These are phyloP conservation scores for Mucor plumbeus DNA, from an alignment of 371 early-diverging fungal genomes.

Conservation along the genomic window DNA sequence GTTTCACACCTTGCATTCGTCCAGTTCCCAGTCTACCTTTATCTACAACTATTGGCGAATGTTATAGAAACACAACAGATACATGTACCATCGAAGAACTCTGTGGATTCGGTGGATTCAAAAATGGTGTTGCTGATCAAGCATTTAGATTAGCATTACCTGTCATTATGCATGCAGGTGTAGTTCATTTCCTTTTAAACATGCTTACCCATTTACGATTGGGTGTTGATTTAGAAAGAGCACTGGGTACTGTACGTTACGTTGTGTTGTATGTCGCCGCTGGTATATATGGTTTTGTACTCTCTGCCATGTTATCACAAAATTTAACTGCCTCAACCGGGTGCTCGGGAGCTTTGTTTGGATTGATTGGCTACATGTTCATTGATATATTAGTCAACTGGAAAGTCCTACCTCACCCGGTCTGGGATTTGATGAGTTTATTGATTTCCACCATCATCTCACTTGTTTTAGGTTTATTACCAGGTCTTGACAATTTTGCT, in stretches of 20 bases:
- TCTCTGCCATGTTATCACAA: slow-evolving; percentile 74
- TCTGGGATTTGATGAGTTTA: slow-evolving; percentile 74
- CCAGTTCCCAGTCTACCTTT: slow-evolving; percentile 40
- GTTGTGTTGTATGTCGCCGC: slow-evolving; percentile 74
- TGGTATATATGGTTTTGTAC: slow-evolving; percentile 84
- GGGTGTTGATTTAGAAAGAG: slow-evolving; percentile 76
- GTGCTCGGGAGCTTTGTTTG: slow-evolving; percentile 85
- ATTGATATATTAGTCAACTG: slow-evolving; percentile 85
- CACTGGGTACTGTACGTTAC: slow-evolving; percentile 78
- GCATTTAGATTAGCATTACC: slow-evolving; percentile 84
- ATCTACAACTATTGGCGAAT: slow-evolving; percentile 19
- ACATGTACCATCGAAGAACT: slow-evolving; percentile 57
- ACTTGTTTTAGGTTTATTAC: slow-evolving; percentile 74
- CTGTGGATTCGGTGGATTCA: slow-evolving; percentile 61
- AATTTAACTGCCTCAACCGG: slow-evolving; percentile 71
- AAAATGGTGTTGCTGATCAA: slow-evolving; percentile 62
- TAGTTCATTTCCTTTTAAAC: slow-evolving; percentile 82
- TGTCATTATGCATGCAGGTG: slow-evolving; percentile 88
- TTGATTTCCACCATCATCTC: slow-evolving; percentile 65
- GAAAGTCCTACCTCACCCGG: slow-evolving; percentile 69
- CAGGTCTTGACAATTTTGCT: slow-evolving; percentile 82
- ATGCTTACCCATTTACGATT: slow-evolving; percentile 72
- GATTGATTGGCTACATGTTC: slow-evolving; percentile 78
- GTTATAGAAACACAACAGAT: slow-evolving; percentile 31
- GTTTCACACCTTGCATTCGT: slow-evolving; percentile 69